These are phyloP conservation scores for Hippophae rhamnoides DNA, from an alignment of 306 rosid species.

Conservation along the genomic window DNA sequence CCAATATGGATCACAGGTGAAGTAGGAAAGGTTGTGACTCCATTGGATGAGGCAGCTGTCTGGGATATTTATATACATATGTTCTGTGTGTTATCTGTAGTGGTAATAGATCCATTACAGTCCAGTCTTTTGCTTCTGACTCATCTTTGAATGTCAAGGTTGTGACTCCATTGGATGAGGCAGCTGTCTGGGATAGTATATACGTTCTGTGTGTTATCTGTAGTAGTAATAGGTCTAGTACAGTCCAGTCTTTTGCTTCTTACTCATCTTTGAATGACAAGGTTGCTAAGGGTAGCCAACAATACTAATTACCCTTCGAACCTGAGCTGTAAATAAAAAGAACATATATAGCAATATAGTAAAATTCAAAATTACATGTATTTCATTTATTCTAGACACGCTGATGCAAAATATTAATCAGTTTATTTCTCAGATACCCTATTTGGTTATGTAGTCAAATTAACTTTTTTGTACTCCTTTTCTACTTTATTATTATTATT, in stretches of 20 bases:
- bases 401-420: too few relatives aligned
- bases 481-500: too few relatives aligned
- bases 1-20: constrained; percentile 13
- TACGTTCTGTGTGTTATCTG: constrained; percentile 10
- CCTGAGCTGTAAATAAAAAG: too few relatives aligned
- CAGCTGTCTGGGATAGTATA: constrained; percentile 17
- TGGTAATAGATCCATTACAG: not conserved
- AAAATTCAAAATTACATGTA: too few relatives aligned
- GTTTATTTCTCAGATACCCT: too few relatives aligned
- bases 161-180: constrained; percentile 22
- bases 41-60: constrained; percentile 19
- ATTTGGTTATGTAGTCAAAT: too few relatives aligned
- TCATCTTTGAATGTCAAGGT: constrained; percentile 35
- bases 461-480: too few relatives aligned
- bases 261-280: constrained; percentile 28
- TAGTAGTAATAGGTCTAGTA: not conserved
- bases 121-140: constrained; percentile 9
- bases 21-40: constrained; percentile 19
- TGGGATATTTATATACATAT: constrained; percentile 12
- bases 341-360: too few relatives aligned
- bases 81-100: constrained; percentile 13
- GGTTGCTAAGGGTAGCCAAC: constrained; percentile 22
- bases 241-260: constrained; percentile 9
- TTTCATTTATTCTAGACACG: too few relatives aligned
- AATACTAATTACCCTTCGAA: not conserved